Conservation (phyloP, 2,329 filamentous ascomycete genomes). For the Ophiosphaerella herpotricha region DNA sequence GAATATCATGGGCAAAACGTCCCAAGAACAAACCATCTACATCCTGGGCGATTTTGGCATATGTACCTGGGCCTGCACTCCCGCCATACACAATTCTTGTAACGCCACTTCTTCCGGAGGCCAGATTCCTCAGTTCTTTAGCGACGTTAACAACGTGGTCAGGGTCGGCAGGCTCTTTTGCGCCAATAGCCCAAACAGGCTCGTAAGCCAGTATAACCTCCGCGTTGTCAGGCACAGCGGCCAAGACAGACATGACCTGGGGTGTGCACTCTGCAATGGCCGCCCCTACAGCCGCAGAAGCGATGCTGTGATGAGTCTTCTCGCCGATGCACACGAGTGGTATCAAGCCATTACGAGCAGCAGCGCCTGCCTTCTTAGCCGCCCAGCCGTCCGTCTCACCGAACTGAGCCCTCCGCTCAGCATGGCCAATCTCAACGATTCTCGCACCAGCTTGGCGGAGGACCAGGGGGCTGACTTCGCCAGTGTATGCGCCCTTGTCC, state of each 20-base stretch:
- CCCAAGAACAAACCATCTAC: conserved; percentile 84
- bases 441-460: conserved; percentile 70
- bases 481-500: conserved; percentile 74
- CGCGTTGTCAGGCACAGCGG: conserved; percentile 62
- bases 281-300: conserved; percentile 56
- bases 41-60: conserved; percentile 66
- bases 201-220: conserved; percentile 83
- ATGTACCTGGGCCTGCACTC: conserved; percentile 79
- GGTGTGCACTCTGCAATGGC: conserved; percentile 69
- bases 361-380: conserved; percentile 71
- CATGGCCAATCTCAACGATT: conserved; percentile 80
- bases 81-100: conserved; percentile 81
- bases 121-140: conserved; percentile 63
- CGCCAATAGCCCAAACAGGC: conserved; percentile 87
- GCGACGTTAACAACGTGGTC: conserved; percentile 76
- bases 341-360: conserved; percentile 69
- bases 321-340: conserved; percentile 85
- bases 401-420: conserved; percentile 74
- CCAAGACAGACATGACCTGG: conserved; percentile 69
- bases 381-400: conserved; percentile 73
- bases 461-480: conserved; percentile 72
- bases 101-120: conserved; percentile 57
- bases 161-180: conserved; percentile 69
- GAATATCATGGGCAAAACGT: conserved; percentile 77
- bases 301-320: conserved; percentile 55